Conservation (phyloP, 1,139 yeast species). For the Taiozyma onychis region DNA sequence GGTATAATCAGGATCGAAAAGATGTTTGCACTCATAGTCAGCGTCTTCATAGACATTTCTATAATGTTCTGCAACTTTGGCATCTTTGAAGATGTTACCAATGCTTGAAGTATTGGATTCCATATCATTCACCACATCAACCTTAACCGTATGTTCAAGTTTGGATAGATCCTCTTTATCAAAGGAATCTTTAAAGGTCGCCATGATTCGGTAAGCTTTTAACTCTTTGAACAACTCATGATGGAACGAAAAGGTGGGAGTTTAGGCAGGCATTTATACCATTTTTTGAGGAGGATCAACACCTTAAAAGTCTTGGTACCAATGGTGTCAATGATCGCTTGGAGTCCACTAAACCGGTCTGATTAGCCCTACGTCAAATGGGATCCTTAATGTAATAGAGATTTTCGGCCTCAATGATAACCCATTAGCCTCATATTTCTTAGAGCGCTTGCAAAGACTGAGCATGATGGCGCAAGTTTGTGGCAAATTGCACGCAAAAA, state of each 20-base stretch:
- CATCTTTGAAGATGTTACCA: constrained; percentile 25
- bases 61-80: constrained; percentile 37
- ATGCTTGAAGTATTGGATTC: background rate
- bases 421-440: background rate
- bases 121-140: background rate
- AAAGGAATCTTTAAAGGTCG: too few species aligned
- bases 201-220: background rate
- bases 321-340: too few species aligned
- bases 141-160: background rate
- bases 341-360: too few species aligned
- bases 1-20: constrained; percentile 36
- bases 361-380: too few species aligned
- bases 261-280: too few species aligned
- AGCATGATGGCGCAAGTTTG: background rate
- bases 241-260: background rate
- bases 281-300: background rate
- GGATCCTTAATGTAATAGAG: too few species aligned
- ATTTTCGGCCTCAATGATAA: background rate
- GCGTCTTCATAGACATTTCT: constrained; percentile 32
- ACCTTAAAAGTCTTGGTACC: background rate
- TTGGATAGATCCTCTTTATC: background rate
- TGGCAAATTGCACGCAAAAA: background rate
- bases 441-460: too few species aligned
- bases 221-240: too few species aligned
- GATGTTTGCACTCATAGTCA: constrained; percentile 36